Conservation (phyloP, 2,329 filamentous ascomycete species). For the Sordariomycetes sp. region DNA sequence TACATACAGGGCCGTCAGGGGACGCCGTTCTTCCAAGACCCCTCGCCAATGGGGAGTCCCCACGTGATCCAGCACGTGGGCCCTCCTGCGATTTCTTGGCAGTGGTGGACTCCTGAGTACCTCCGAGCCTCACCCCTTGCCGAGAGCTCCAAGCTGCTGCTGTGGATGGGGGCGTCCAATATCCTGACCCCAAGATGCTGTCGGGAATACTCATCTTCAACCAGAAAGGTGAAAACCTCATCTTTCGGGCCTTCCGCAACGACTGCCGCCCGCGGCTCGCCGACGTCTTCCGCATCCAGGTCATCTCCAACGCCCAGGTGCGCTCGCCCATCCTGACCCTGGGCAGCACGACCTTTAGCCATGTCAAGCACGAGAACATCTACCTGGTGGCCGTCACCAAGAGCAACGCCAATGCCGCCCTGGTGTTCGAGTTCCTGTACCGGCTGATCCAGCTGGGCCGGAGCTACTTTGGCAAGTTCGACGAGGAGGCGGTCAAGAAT, state of each 20-base stretch:
- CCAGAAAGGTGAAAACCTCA: conserved; percentile 98
- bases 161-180: neutral
- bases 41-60: too few relatives aligned
- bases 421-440: conserved; percentile 97
- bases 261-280: conserved; percentile 95
- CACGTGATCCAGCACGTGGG: neutral
- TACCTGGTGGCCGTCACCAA: conserved; percentile 96
- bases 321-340: conserved; percentile 95
- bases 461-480: conserved; percentile 97
- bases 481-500: conserved; percentile 99
- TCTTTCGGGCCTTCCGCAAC: conserved; percentile 97
- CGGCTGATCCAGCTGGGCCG: conserved; percentile 80
- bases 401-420: conserved; percentile 96
- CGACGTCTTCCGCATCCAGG: conserved; percentile 98
- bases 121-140: neutral
- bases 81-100: neutral
- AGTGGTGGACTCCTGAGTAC: neutral
- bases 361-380: conserved; percentile 99
- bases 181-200: conserved; percentile 55
- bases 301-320: conserved; percentile 96
- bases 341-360: conserved; percentile 95
- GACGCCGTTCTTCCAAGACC: neutral
- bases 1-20: neutral
- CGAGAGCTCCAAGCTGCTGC: neutral
- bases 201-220: conserved; percentile 98